Base-by-base conservation (phyloP, 441 rosid species). In the Gossypium schwendimanii region DNA sequence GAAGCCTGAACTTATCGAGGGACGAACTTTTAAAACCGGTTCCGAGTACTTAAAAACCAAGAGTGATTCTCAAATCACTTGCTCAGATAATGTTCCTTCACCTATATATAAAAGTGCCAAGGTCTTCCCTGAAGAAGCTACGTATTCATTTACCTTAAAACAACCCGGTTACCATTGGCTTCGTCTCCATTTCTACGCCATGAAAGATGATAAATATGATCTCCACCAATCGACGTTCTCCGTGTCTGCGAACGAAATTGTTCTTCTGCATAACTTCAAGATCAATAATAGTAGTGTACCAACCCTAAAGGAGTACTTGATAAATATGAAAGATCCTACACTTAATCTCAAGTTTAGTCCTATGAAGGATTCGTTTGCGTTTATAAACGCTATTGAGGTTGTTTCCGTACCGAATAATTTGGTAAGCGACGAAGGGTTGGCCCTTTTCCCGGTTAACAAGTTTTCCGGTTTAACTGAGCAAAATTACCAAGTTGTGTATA, bases 341-440 rank as follows among this genome's bases (percentile, higher is more conserved):
- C 78, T 93, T 18, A 74, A 84, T 17, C 66, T 89, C 75, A 84
- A 78, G 53, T 90, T 92, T 69, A 31, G 67, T 1, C 99, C 95
- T 1, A 75, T 80, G 87, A 85, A 82, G 83, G 68, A 81, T 62
- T 95, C 99, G 0, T 84, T 84, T 8, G 97, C 99, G 28, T 91
- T 92, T 65, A 76, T 94, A 77, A 88, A 93, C 36, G 96, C 94
- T 18, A 80, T 92, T 24, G 99, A 95, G 89, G 82, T 95, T 21
- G 91, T 95, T 70, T 91, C 97, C 1, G 97, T 91, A 1, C 97
- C 94, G 0, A 92, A 85, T 23, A 71, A 39, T 67, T 58, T 84
- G 76, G 76, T 90, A 59, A 14, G 84, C 9, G 90, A 91, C 62
- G 69, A 83, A 45, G 99, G 85, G 33, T 76, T 84, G 0, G 58